These are phyloP conservation scores for Cercospora nicotianae DNA, from an alignment of 2,329 filamentous ascomycete species.

Conservation along the genomic window DNA sequence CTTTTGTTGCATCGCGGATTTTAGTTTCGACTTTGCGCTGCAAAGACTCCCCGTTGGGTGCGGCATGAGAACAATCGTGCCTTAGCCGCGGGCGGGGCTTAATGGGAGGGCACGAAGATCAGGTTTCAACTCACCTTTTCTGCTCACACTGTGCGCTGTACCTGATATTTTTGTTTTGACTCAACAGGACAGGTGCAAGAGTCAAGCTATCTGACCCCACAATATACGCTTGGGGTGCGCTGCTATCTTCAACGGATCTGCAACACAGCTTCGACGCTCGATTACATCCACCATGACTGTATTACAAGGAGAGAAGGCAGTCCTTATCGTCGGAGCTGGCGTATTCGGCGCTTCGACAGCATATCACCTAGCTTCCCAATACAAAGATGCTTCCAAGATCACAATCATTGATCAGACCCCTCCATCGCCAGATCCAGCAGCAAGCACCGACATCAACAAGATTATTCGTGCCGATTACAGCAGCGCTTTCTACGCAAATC, in stretches of 20 bases:
- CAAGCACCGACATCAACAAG: constrained; percentile 73
- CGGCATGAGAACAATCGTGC: no score
- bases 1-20: no score
- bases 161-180: no score
- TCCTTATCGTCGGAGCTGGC: constrained; percentile 44
- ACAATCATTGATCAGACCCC: constrained; percentile 48
- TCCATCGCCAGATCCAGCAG: constrained; percentile 52
- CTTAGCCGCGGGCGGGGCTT: no score
- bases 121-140: no score
- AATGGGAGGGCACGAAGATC: no score
- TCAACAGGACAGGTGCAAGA: no score
- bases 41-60: no score
- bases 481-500: constrained; percentile 32
- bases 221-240: no score
- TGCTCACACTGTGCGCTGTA: no score
- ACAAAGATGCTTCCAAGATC: constrained; percentile 42
- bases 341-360: constrained; percentile 61
- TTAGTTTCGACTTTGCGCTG: no score
- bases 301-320: not conserved
- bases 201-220: not conserved
- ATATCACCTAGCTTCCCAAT: constrained; percentile 46
- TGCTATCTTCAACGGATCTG: not conserved
- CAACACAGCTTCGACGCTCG: not conserved
- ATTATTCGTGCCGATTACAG: constrained; percentile 67
- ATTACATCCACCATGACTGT: not conserved